These are phyloP conservation scores for Trichoderma erinaceum DNA, from an alignment of 495 filamentous ascomycete genomes.

Conservation along the genomic window DNA sequence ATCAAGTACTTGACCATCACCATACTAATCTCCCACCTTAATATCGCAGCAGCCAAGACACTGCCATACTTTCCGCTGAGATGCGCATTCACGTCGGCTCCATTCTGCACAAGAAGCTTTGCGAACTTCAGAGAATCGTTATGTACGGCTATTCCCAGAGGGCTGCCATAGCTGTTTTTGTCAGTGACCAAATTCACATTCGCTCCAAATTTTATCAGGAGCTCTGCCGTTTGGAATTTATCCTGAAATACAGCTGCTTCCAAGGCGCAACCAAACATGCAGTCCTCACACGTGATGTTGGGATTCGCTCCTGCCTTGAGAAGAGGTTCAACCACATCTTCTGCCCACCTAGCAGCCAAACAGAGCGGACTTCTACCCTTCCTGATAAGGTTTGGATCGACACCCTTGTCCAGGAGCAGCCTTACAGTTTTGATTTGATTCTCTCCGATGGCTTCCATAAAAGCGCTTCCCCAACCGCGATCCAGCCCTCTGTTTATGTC, in stretches of 20 bases:
- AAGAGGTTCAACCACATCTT: not conserved
- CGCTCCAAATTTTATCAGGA: not conserved
- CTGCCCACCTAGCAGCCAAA: not conserved
- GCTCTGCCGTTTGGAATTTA: not conserved
- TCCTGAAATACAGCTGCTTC: not conserved
- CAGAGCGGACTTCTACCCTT: not conserved
- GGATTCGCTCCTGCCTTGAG: conserved; percentile 1
- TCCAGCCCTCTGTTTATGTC: not conserved
- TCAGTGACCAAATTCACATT: not conserved
- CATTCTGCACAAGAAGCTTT: not conserved
- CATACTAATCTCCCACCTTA: no score
- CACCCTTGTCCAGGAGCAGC: not conserved
- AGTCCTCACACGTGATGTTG: not conserved
- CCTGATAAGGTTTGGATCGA: not conserved
- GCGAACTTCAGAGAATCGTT: not conserved
- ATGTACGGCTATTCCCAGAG: not conserved
- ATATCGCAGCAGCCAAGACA: not conserved
- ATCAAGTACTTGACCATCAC: not conserved
- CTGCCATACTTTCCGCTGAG: not conserved
- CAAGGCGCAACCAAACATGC: not conserved
- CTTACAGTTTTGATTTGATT: not conserved
- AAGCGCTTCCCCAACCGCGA: not conserved
- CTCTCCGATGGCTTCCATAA: not conserved
- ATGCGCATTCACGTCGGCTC: not conserved
- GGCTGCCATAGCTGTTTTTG: not conserved